Conservation (phyloP, 495 filamentous ascomycete genomes). For the Tetracladium setigerum region DNA sequence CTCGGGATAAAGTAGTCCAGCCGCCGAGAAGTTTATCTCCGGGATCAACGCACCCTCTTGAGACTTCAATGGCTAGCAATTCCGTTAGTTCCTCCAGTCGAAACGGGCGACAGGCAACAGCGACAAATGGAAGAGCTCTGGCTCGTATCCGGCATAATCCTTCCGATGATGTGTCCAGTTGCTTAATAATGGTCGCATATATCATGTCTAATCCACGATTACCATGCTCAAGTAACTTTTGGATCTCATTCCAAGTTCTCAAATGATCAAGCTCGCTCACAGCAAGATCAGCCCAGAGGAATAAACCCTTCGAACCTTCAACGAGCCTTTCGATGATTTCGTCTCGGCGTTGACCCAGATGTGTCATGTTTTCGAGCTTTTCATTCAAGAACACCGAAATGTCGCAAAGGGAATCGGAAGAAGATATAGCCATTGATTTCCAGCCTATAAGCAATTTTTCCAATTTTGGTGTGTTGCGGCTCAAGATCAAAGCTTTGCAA, state of each 20-base stretch:
- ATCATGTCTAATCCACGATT: neutral
- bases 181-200: neutral
- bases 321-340: neutral
- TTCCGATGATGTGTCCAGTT: neutral
- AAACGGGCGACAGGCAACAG: slow-evolving; percentile 1
- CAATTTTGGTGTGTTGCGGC: neutral
- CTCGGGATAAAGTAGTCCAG: too few species aligned
- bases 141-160: neutral
- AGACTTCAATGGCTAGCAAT: neutral
- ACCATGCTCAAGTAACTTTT: neutral
- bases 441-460: neutral
- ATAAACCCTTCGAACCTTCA: neutral
- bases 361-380: slow-evolving; percentile 1
- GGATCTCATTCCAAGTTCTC: slow-evolving; percentile 1
- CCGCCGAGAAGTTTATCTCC: too few species aligned
- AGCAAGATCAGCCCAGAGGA: neutral
- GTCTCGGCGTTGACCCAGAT: neutral
- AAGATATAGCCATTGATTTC: neutral
- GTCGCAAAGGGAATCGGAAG: neutral
- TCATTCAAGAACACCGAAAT: slow-evolving; percentile 1
- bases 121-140: slow-evolving; percentile 1
- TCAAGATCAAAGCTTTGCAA: too few species aligned
- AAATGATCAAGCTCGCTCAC: slow-evolving; percentile 1
- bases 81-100: neutral
- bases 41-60: neutral